Percentiles rank a stretch among this genome's conserved stretches.
Evolutionary conservation across 176 grass and related monocot genomes (phyloP).

Genomic region (Zizania latifolia): DNA sequence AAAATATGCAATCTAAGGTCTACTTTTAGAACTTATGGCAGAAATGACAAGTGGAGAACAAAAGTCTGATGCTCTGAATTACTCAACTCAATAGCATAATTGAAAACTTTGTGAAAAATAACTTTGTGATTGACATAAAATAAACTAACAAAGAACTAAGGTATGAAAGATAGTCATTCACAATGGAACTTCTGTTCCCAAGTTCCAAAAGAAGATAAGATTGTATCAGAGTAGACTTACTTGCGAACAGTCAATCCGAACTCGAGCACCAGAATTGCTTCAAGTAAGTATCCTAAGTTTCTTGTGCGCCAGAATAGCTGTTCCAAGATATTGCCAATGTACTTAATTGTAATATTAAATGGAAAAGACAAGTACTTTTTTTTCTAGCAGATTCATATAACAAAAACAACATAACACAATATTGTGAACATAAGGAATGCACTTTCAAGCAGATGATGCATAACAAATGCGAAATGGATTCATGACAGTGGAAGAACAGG

Average conservation of each 20-base stretch:
- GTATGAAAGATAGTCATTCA: not conserved
- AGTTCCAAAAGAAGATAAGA: not conserved
- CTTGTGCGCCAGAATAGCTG: constrained; percentile 96
- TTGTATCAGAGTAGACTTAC: constrained; percentile 39
- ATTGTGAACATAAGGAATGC: not conserved
- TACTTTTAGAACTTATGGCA: not conserved
- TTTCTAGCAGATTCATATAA: not conserved
- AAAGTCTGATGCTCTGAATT: not conserved
- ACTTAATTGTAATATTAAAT: constrained; percentile 26
- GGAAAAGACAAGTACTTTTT: not conserved
- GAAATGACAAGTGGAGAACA: not conserved
- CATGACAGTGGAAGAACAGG: not conserved
- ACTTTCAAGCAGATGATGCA: not conserved
- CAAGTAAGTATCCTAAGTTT: constrained; percentile 77
- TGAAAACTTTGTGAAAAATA: not conserved
- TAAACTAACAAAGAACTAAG: constrained; percentile 1
- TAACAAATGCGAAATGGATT: not conserved
- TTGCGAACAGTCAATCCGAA: constrained; percentile 80
- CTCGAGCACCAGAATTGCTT: constrained; percentile 91
- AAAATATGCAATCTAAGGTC: not conserved
- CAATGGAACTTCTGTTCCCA: not conserved
- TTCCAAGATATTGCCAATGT: constrained; percentile 25
- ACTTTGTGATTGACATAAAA: constrained; percentile 2
- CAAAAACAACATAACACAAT: not conserved
- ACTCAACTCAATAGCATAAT: not conserved